Evolutionary conservation across 192 early-diverging fungal genomes (phyloP).

Genomic region (Entomortierella parvispora): DNA sequence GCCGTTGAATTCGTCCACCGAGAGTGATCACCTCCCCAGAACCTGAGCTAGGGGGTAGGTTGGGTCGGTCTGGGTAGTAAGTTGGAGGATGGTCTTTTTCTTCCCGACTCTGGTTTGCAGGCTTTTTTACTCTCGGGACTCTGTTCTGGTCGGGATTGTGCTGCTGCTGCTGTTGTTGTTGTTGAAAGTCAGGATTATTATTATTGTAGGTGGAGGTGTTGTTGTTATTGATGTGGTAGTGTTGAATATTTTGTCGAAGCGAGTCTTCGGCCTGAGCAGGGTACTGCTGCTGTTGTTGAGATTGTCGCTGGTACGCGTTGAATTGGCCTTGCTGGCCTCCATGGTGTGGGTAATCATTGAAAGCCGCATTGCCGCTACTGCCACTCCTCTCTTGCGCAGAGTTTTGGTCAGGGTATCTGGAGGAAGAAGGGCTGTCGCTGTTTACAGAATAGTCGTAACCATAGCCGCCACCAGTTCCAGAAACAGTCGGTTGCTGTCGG

Average conservation of each 20-base stretch:
- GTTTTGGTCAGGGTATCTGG: constrained; percentile 3
- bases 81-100: too few relatives aligned
- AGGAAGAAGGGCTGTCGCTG: not conserved
- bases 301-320: constrained; percentile 7
- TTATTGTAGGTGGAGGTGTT: not conserved
- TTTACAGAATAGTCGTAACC: constrained; percentile 1
- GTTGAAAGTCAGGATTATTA: not conserved
- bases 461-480: too few relatives aligned
- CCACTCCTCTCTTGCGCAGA: too few relatives aligned
- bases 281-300: constrained; percentile 10
- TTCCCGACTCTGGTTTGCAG: not conserved
- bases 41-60: not conserved
- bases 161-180: not conserved
- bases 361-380: too few relatives aligned
- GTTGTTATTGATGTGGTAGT: not conserved
- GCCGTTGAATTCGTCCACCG: constrained; percentile 2
- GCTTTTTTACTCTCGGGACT: too few relatives aligned
- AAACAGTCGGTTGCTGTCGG: too few relatives aligned
- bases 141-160: not conserved
- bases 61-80: too few relatives aligned
- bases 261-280: constrained; percentile 21
- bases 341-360: not conserved
- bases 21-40: constrained; percentile 4
- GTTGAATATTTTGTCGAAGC: constrained; percentile 7
- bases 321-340: too few relatives aligned